phyloP scores from a whole-genome alignment of 371 early-diverging fungal genomes.

The Syncephalis plumigaleata region DNA sequence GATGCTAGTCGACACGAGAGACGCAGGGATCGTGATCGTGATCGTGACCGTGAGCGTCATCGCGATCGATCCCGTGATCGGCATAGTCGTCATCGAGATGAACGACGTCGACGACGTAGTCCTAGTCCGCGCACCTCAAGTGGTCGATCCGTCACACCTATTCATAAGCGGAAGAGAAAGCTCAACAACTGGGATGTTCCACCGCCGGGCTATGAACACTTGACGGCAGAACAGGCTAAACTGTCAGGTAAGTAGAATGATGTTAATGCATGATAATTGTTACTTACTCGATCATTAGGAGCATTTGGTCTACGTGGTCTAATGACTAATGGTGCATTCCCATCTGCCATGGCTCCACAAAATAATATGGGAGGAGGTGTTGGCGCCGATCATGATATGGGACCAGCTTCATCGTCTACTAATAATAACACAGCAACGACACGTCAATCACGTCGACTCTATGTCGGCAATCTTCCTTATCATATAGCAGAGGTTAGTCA shows the following conservation, averaged over 20 bases:
- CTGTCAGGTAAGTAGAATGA: slow-evolving; percentile 54
- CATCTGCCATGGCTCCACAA: slow-evolving; percentile 4
- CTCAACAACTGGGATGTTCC: slow-evolving; percentile 86
- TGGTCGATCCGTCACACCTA: slow-evolving; percentile 39
- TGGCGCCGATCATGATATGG: too few relatives aligned
- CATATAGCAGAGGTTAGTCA: slow-evolving; percentile 50
- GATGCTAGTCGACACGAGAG: slow-evolving; percentile 13
- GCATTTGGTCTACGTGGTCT: slow-evolving; percentile 20
- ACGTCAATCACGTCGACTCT: slow-evolving; percentile 69
- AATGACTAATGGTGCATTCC: slow-evolving; percentile 23
- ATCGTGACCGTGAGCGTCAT: slow-evolving; percentile 10
- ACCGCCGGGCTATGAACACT: slow-evolving; percentile 81
- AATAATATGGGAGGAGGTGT: slow-evolving; percentile 1
- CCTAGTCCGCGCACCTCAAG: slow-evolving; percentile 14
- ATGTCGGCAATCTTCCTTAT: slow-evolving; percentile 84
- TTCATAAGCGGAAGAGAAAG: slow-evolving; percentile 63
- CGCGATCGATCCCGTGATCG: slow-evolving; percentile 12
- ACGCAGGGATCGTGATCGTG: slow-evolving; percentile 14
- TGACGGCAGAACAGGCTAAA: slow-evolving; percentile 82
- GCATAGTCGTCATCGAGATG: slow-evolving; percentile 13
- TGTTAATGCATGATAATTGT: too few relatives aligned
- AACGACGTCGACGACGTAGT: slow-evolving; percentile 17
- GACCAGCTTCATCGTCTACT: slow-evolving; percentile 17
- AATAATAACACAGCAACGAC: slow-evolving; percentile 18
- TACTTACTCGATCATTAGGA: slow-evolving; percentile 10